Percentiles rank a stretch among this genome's conserved stretches.
Conservation (phyloP, 2,329 filamentous ascomycete genomes). For the Zalaria obscura region DNA sequence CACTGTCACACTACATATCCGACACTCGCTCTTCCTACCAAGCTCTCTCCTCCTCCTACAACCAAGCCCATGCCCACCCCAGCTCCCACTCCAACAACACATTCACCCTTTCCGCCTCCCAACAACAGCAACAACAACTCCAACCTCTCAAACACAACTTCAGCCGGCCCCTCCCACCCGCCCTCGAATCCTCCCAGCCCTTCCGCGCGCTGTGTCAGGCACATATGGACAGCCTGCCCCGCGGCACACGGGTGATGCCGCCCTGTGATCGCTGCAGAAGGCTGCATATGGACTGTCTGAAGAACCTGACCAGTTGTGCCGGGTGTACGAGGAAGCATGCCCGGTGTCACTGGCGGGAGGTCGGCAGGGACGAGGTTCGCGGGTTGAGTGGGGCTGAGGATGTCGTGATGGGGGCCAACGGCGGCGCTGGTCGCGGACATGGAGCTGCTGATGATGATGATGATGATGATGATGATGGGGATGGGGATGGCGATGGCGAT, state of each 20-base stretch:
- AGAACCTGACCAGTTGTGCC: conserved; percentile 73
- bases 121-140: too few species aligned
- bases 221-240: conserved; percentile 59
- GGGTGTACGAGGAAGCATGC: conserved; percentile 85
- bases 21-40: not conserved
- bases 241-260: conserved; percentile 63
- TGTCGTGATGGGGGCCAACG: not conserved
- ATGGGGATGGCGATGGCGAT: conserved; percentile 1
- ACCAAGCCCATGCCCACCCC: not conserved
- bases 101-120: too few species aligned
- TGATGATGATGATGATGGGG: not conserved
- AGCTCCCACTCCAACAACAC: too few species aligned
- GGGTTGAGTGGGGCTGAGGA: conserved; percentile 14
- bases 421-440: conserved; percentile 7
- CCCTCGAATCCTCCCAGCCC: conserved; percentile 20
- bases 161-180: conserved; percentile 19
- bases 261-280: conserved; percentile 74
- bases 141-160: conserved; percentile 19
- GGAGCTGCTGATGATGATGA: conserved; percentile 6
- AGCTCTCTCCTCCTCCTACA: not conserved
- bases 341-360: conserved; percentile 72
- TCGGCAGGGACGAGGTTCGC: conserved; percentile 54
- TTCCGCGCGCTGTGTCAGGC: conserved; percentile 26
- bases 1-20: conserved; percentile 1
- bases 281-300: conserved; percentile 67